Evolutionary conservation across 2,329 filamentous ascomycete genomes (phyloP).

Genomic region (Botrytis deweyae): DNA sequence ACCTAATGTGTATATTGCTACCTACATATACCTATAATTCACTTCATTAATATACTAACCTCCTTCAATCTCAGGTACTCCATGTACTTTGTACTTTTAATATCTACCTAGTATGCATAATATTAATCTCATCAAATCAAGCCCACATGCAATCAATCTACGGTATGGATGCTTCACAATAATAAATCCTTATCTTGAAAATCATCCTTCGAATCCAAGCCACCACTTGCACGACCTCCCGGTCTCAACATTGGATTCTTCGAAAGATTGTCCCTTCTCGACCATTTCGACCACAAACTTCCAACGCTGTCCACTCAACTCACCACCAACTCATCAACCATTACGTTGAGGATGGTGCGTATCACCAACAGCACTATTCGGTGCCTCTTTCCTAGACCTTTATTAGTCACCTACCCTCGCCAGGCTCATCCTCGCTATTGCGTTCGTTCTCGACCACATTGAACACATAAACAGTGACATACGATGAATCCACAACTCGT

Average conservation of each 20-base stretch:
- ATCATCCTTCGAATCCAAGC: slow-evolving; percentile 8
- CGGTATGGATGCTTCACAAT: not conserved
- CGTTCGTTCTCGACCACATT: not conserved
- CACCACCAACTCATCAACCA: not conserved
- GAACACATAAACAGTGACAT: slow-evolving; percentile 7
- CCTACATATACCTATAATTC: not conserved
- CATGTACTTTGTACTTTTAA: not conserved
- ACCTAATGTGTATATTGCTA: not conserved
- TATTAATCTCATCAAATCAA: not conserved
- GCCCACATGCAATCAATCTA: not conserved
- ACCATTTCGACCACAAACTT: not conserved
- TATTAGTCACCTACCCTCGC: not conserved
- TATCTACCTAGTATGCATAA: too few relatives aligned
- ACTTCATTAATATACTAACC: not conserved
- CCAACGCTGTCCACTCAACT: not conserved
- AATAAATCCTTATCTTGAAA: not conserved
- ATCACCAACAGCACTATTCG: not conserved
- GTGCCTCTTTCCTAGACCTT: not conserved
- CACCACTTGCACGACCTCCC: not conserved
- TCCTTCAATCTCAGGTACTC: not conserved
- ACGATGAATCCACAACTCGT: not conserved
- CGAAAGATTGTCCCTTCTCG: not conserved
- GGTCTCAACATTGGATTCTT: not conserved
- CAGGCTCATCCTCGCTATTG: not conserved
- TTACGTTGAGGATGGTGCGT: not conserved